phyloP scores from a whole-genome alignment of 225 moss, liverwort and hornwort species.

The Sphagnum tenellum region DNA sequence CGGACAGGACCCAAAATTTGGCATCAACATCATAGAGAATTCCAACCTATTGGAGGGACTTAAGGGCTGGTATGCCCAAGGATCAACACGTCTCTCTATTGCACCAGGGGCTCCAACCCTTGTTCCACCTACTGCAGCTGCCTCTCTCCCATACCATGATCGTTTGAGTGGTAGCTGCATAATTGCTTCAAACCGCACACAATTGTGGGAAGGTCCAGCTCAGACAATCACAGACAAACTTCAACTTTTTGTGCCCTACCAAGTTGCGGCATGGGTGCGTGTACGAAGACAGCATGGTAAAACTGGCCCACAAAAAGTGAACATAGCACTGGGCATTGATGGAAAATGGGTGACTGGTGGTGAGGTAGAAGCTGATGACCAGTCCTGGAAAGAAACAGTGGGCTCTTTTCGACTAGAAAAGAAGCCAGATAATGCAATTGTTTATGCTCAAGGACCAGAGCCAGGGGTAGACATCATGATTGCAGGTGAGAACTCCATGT shows the following conservation, averaged over 20 bases:
- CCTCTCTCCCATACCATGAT: conserved; percentile 35
- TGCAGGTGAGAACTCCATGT: conserved; percentile 26
- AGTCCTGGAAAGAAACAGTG: conserved; percentile 62
- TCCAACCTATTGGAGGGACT: conserved; percentile 39
- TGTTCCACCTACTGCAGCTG: conserved; percentile 38
- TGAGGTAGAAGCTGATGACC: conserved; percentile 52
- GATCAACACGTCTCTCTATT: conserved; percentile 49
- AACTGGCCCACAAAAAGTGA: conserved; percentile 46
- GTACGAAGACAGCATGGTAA: conserved; percentile 4
- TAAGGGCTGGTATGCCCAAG: conserved; percentile 62
- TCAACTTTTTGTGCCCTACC: conserved; percentile 66
- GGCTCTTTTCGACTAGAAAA: conserved; percentile 73
- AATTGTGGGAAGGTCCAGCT: conserved; percentile 84
- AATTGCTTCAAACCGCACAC: conserved; percentile 50
- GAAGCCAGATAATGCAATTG: conserved; percentile 49
- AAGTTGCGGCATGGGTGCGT: conserved; percentile 87
- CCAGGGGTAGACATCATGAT: conserved; percentile 81
- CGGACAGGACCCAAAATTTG: conserved; percentile 36
- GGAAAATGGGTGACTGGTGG: conserved; percentile 70
- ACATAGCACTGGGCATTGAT: conserved; percentile 68
- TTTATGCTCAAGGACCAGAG: conserved; percentile 80
- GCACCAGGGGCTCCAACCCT: conserved; percentile 42
- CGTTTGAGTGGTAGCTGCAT: conserved; percentile 48
- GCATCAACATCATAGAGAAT: conserved; percentile 66
- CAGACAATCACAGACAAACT: conserved; percentile 64